Evolutionary conservation across 352 stramenopile species (phyloP).

Genomic region (Pythium vanterpoolii): DNA sequence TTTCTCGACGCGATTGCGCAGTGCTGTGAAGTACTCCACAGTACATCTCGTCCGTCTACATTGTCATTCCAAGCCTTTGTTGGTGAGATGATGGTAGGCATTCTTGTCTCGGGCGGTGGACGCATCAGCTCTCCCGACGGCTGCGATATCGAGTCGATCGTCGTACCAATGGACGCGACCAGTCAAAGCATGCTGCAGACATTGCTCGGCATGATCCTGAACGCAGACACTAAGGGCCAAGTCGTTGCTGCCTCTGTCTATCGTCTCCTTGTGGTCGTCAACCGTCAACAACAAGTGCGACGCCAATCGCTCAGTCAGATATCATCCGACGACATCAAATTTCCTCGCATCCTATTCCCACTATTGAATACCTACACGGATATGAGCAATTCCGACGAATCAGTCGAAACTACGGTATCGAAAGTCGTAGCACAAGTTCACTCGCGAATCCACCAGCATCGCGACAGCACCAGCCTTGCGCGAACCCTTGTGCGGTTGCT

Average conservation of each 20-base stretch:
- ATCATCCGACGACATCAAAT: background rate
- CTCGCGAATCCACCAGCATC: background rate
- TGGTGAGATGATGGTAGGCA: background rate
- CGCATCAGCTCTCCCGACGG: conserved; percentile 1
- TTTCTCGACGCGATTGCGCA: conserved; percentile 18
- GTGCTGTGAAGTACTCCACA: conserved; percentile 15
- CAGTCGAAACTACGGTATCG: background rate
- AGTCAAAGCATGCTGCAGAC: conserved; percentile 1
- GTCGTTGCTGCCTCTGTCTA: background rate
- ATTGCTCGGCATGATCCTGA: conserved; percentile 11
- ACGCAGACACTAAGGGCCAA: background rate
- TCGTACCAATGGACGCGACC: background rate
- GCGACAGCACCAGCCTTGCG: background rate
- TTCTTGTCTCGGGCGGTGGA: conserved; percentile 13
- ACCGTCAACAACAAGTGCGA: background rate
- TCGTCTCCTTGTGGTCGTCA: background rate
- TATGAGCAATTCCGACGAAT: background rate
- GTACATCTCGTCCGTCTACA: background rate
- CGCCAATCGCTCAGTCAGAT: background rate
- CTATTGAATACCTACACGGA: background rate
- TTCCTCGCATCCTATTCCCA: conserved; percentile 1
- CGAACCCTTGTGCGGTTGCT: conserved; percentile 2
- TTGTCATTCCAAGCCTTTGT: conserved; percentile 14
- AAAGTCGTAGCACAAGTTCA: background rate
- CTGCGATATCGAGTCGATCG: background rate